Conservation (phyloP, 2,329 filamentous ascomycete species). For the Volutella citrinella region DNA sequence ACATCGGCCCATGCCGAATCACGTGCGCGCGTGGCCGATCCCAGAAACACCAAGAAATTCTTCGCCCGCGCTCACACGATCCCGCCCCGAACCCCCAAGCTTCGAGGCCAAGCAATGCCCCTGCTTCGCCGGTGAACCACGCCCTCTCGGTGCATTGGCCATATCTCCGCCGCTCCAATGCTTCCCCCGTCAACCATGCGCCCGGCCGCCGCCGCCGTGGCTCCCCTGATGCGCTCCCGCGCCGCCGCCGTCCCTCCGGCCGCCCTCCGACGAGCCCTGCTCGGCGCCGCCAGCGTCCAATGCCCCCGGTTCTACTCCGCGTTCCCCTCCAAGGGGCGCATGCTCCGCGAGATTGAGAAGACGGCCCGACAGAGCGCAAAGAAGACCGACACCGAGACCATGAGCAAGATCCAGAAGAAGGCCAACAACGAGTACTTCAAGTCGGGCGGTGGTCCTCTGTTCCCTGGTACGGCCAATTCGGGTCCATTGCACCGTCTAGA, state of each 20-base stretch:
- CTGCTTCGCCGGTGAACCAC: conserved; percentile 24
- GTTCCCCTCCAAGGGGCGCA: conserved; percentile 21
- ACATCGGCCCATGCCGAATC: too few species aligned
- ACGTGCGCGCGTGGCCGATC: too few species aligned
- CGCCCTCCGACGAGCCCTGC: conserved; percentile 15
- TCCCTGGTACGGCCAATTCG: conserved; percentile 25
- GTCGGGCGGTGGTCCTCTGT: conserved; percentile 31
- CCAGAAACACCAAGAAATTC: conserved; percentile 23
- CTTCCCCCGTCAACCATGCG: conserved; percentile 15
- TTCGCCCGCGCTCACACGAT: conserved; percentile 12
- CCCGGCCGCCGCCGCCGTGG: too few species aligned
- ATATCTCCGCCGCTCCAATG: conserved; percentile 14
- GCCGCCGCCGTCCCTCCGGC: conserved; percentile 11
- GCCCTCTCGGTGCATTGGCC: too few species aligned
- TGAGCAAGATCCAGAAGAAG: conserved; percentile 28
- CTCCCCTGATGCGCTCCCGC: conserved; percentile 18
- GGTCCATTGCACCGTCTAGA: conserved; percentile 2
- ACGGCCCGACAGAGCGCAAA: conserved; percentile 17
- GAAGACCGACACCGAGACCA: conserved; percentile 26
- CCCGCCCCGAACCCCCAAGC: conserved; percentile 5
- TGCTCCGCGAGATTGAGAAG: conserved; percentile 29
- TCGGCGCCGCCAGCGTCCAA: conserved; percentile 18
- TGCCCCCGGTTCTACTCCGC: conserved; percentile 23
- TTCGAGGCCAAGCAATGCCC: conserved; percentile 22
- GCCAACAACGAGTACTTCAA: conserved; percentile 33